Conservation (phyloP, 2,329 filamentous ascomycete genomes). For the Daldinia sp. region DNA sequence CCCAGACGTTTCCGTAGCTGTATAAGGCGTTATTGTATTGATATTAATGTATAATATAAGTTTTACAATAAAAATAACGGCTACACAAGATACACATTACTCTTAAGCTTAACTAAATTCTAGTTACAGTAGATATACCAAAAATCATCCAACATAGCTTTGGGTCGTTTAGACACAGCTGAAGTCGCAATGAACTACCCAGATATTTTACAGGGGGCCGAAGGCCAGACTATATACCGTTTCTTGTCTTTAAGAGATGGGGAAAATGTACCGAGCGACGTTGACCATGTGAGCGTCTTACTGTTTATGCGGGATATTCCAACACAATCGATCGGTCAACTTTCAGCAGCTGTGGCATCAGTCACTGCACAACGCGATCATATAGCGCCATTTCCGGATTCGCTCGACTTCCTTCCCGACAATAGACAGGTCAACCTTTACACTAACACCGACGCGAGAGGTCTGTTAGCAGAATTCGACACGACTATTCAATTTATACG, state of each 20-base stretch:
- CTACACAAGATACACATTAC: background rate
- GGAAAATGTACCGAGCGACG: too few species aligned
- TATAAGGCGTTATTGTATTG: background rate
- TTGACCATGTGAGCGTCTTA: too few species aligned
- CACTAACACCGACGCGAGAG: background rate
- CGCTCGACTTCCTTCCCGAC: too few species aligned
- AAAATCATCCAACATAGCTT: background rate
- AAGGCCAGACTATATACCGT: too few species aligned
- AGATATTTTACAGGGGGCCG: too few species aligned
- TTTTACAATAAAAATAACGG: background rate
- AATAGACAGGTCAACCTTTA: background rate
- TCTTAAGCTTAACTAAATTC: background rate
- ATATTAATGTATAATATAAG: background rate
- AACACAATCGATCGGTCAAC: too few species aligned
- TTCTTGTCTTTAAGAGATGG: too few species aligned
- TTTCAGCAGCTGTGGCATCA: too few species aligned
- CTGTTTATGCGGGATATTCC: too few species aligned
- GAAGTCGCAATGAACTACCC: background rate
- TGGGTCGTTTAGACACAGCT: background rate
- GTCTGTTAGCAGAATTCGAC: background rate
- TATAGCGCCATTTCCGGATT: too few species aligned
- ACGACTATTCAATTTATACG: background rate
- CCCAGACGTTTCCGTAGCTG: background rate
- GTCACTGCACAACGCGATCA: too few species aligned
- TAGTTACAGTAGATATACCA: background rate